Base-by-base conservation (phyloP, 2,329 filamentous ascomycete species). In the Beauveria bassiana region DNA sequence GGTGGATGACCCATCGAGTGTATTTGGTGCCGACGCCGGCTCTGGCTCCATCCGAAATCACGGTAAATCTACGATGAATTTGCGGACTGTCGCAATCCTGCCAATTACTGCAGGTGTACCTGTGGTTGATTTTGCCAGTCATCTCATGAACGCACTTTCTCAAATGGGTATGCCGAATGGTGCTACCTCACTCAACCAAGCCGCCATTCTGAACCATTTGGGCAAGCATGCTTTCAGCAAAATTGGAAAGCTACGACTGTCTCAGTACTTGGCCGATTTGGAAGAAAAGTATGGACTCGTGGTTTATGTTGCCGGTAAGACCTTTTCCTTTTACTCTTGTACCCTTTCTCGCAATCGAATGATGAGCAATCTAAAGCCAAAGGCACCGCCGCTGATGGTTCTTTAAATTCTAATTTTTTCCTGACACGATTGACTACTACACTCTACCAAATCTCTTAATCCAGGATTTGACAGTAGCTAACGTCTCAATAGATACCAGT, bases 201-300 rank as follows among this genome's bases (percentile, higher is more conserved):
- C 92, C 3, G 91, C 92, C 2, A 96, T 99, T 67, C 75, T 99
- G 57, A 96, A 96, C 66, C 96, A 99, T 71, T 82, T 99, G 1
- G 95, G 96, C 31, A 89, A 95, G 65, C 92, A 99, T 74, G 95
- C 96, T 0, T 99, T 99, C 72, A 98, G 90, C 74, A 90, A 89
- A 68, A 98, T 99, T 89, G 95, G 95, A 6, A 98, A 97, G 74
- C 79, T 99, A 31, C 97, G 96, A 74, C 79, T 99, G 7, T 91
- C 93, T 1, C 93, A 99, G 67, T 99, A 99, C 70, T 82, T 99
- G 55, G 95, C 96, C 2, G 95, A 99, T 69, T 80, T 99, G 12
- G 95, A 99, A 74, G 95, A 99, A 75, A 96, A 96, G 72, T 98
- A 96, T 68, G 92, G 93, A 1, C 85, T 99, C 68, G 92, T 99